These are phyloP conservation scores for Xylaria sp. DNA, from an alignment of 2,329 filamentous ascomycete genomes.

Conservation along the genomic window DNA sequence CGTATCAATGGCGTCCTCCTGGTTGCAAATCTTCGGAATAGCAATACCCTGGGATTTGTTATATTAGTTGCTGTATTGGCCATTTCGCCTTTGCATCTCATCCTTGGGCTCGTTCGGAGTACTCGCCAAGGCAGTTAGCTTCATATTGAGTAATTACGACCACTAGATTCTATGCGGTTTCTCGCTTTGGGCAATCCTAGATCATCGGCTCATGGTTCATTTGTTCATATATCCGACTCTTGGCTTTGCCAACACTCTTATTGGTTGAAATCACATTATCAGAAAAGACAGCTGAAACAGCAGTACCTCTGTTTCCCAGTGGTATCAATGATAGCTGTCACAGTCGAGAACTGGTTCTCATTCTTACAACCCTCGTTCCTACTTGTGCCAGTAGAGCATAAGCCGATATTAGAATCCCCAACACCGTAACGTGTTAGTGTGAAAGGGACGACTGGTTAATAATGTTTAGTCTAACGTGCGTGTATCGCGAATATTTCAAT, in stretches of 20 bases:
- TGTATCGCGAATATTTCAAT: not conserved
- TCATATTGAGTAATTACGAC: no score
- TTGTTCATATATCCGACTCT: not conserved
- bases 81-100: no score
- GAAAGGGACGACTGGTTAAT: not conserved
- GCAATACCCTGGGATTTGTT: no score
- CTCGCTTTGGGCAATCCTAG: not conserved
- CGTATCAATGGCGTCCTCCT: no score
- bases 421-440: not conserved
- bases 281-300: not conserved
- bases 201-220: not conserved
- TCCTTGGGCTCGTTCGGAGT: no score
- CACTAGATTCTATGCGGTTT: no score
- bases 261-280: not conserved
- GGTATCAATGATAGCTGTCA: not conserved
- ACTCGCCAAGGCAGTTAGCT: no score
- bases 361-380: not conserved
- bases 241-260: not conserved
- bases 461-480: no score
- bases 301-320: not conserved
- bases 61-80: no score
- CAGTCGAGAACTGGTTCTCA: not conserved
- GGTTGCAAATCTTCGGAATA: no score
- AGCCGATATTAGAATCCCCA: not conserved
- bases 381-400: not conserved